Evolutionary conservation across 2,329 filamentous ascomycete genomes (phyloP).

Genomic region (Trichoderma asperellum): DNA sequence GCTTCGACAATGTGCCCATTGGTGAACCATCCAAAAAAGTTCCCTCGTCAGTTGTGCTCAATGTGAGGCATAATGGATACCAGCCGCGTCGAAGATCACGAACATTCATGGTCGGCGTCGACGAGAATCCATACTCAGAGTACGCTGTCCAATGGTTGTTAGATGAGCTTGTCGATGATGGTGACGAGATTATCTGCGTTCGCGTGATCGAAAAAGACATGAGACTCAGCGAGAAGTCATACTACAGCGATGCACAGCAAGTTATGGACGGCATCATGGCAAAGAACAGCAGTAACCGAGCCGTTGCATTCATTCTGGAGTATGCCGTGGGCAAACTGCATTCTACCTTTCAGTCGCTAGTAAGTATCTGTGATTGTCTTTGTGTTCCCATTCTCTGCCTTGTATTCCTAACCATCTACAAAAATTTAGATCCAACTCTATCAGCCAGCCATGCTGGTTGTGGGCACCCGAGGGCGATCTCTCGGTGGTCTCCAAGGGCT

Average conservation of each 20-base stretch:
- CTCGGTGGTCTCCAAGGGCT: slow-evolving; percentile 85
- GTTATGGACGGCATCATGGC: slow-evolving; percentile 76
- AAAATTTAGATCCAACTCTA: slow-evolving; percentile 78
- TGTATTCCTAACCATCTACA: slow-evolving; percentile 27
- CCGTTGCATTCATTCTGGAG: slow-evolving; percentile 83
- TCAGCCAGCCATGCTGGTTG: slow-evolving; percentile 87
- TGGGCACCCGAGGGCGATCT: slow-evolving; percentile 83
- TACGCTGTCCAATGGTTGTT: slow-evolving; percentile 92
- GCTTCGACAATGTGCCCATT: slow-evolving; percentile 62
- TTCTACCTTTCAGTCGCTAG: slow-evolving; percentile 87
- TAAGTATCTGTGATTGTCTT: slow-evolving; percentile 47
- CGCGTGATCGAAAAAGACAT: slow-evolving; percentile 84
- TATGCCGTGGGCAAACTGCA: slow-evolving; percentile 89
- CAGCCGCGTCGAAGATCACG: slow-evolving; percentile 78
- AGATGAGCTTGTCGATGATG: slow-evolving; percentile 89
- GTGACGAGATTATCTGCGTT: slow-evolving; percentile 90
- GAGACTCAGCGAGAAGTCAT: slow-evolving; percentile 69
- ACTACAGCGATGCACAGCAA: slow-evolving; percentile 74
- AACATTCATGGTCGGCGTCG: slow-evolving; percentile 88
- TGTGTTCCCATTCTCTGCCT: not conserved
- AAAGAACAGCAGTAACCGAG: slow-evolving; percentile 78
- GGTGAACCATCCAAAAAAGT: slow-evolving; percentile 61
- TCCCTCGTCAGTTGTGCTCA: slow-evolving; percentile 74
- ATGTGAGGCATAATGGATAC: slow-evolving; percentile 85
- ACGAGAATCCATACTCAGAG: slow-evolving; percentile 89